A percentile compares a stretch with the other conserved stretches of the same genome.
Evolutionary conservation across 208 protist genomes (phyloP).

Genomic region (Strigomonas galati): DNA sequence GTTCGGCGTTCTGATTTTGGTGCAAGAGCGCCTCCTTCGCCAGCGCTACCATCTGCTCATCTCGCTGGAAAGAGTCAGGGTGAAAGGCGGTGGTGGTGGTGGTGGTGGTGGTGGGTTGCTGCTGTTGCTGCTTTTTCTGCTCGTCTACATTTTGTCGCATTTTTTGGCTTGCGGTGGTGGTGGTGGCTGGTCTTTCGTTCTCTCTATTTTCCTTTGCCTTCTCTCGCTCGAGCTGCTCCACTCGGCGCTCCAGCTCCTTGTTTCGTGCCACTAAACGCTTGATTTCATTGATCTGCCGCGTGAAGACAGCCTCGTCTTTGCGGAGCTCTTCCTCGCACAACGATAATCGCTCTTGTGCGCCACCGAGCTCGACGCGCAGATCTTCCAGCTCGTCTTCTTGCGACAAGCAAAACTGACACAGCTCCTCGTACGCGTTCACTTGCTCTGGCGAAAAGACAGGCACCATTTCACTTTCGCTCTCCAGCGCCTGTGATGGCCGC

Average conservation of each 20-base stretch:
- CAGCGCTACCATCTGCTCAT: conserved; percentile 47
- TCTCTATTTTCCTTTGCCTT: conserved; percentile 13
- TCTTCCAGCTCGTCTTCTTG: conserved; percentile 22
- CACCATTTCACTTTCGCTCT: background rate
- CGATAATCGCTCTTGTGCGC: conserved; percentile 38
- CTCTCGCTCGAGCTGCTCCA: conserved; percentile 8
- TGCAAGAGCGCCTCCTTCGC: conserved; percentile 62
- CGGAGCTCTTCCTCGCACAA: conserved; percentile 62
- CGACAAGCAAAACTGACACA: background rate
- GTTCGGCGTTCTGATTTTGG: conserved; percentile 49
- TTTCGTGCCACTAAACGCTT: conserved; percentile 52
- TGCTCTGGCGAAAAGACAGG: background rate
- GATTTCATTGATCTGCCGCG: conserved; percentile 57
- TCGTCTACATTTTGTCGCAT: no score
- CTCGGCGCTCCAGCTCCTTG: conserved; percentile 25
- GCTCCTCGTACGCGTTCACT: background rate
- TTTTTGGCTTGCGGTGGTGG: no score
- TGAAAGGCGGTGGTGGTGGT: background rate
- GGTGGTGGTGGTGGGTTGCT: no score
- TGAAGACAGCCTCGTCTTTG: conserved; percentile 75
- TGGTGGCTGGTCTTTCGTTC: background rate
- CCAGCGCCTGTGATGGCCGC: background rate
- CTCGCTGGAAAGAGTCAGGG: conserved; percentile 9
- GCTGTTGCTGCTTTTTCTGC: no score
- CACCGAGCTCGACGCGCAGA: conserved; percentile 19